Base-by-base conservation (phyloP, 768 basidiomycete species). In the Termitomyces sp. region DNA sequence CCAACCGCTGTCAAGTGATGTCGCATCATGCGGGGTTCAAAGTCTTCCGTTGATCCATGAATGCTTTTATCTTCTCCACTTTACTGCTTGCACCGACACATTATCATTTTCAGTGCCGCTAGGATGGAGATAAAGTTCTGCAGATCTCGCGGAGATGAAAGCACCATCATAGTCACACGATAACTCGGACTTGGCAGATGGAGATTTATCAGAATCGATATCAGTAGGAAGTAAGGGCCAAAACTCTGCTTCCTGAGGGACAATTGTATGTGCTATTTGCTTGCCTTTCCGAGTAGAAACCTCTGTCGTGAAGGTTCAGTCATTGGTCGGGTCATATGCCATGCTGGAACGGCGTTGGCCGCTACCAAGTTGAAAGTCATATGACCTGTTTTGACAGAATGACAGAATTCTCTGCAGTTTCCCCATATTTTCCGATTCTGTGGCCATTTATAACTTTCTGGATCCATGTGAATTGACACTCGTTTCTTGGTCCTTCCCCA, bases 31-130 rank as follows among this genome's bases (percentile, higher is more conserved):
- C 20, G n/a, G 54, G 38, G 16, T 28, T 24, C 20, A 30, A 43
- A 22, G 64, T 53, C 54, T 72, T 72, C 30, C 72, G 64, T 53
- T 69, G 72, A 58, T 76, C 73, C 13, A 74, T 68, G 62, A 80
- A 75, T 22, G 73, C 72, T 66, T 90, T 90, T 62, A 94, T 90
- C 70, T 85, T 87, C 74, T 85, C 76, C 83, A 85, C 56, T 74
- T 77, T 4, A 50, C 30, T 22, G 52, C 52, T 49, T 58, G 56
- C 32, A 67, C 64, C 61, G 80, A 81, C 26, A 71, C 69, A n/a
- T 65, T 66, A 44, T 79, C 74, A 40, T 75, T 66, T 14, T 64
- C 50, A 10, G 77, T 77, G 30, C 85, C 80, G 61, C 80, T 80
- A 32, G 91, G 75, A 66, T 84, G 80, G 28, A 94, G 76, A 64